Evolutionary conservation across 2,329 filamentous ascomycete genomes (phyloP).

Genomic region (Trichoderma citrinoviride): DNA sequence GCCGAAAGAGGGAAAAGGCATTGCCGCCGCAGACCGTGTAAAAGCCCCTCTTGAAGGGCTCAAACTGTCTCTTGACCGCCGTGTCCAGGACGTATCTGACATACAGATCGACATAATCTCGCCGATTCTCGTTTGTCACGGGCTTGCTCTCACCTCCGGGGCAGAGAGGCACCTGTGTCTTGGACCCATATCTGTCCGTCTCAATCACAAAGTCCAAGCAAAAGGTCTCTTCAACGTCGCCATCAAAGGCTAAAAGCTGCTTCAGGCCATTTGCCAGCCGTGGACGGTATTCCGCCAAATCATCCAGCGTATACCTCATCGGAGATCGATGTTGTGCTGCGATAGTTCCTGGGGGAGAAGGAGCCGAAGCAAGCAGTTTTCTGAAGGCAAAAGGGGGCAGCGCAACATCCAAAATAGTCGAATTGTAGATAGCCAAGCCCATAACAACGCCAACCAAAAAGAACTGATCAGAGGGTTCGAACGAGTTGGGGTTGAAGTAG

Average conservation of each 20-base stretch:
- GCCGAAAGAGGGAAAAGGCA: slow-evolving; percentile 79
- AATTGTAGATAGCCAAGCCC: slow-evolving; percentile 91
- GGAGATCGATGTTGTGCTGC: slow-evolving; percentile 56
- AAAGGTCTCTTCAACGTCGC: slow-evolving; percentile 77
- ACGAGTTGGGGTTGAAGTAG: slow-evolving; percentile 88
- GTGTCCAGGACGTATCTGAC: slow-evolving; percentile 76
- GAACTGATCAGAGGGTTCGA: slow-evolving; percentile 89
- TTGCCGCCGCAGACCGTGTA: slow-evolving; percentile 90
- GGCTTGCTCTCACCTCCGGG: slow-evolving; percentile 67
- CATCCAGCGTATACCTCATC: slow-evolving; percentile 74
- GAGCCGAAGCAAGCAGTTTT: slow-evolving; percentile 76
- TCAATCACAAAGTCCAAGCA: slow-evolving; percentile 79
- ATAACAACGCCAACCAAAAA: slow-evolving; percentile 86
- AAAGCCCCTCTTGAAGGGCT: slow-evolving; percentile 91
- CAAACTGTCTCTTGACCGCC: slow-evolving; percentile 77
- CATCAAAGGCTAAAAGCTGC: slow-evolving; percentile 77
- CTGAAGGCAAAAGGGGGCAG: slow-evolving; percentile 87
- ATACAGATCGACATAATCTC: slow-evolving; percentile 84
- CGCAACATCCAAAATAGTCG: slow-evolving; percentile 84
- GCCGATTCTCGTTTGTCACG: slow-evolving; percentile 80
- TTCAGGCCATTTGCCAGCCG: slow-evolving; percentile 71
- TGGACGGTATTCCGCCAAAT: slow-evolving; percentile 79
- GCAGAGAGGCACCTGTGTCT: slow-evolving; percentile 66
- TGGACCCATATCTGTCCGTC: slow-evolving; percentile 71
- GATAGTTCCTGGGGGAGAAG: slow-evolving; percentile 52